Evolutionary conservation across 306 rosid genomes (phyloP).

Genomic region (Pterocarpus santalinus): DNA sequence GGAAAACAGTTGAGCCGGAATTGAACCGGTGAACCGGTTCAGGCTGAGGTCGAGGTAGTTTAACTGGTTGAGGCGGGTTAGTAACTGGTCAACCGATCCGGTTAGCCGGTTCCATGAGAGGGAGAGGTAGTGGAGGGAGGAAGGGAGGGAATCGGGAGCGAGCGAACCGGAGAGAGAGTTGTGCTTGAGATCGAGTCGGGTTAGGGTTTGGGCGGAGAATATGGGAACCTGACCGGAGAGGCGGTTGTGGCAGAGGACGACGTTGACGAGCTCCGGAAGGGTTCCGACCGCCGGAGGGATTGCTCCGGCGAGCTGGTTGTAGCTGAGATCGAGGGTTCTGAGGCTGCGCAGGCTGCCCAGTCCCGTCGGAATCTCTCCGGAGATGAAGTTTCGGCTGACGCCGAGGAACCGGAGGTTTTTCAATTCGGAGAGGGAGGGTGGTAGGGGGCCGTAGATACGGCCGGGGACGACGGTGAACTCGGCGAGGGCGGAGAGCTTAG

Average conservation of each 20-base stretch:
- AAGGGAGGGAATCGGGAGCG: slow-evolving; percentile 67
- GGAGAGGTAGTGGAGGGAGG: slow-evolving; percentile 81
- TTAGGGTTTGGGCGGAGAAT: slow-evolving; percentile 57
- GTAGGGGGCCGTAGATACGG: slow-evolving; percentile 75
- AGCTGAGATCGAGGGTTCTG: slow-evolving; percentile 85
- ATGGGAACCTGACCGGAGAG: slow-evolving; percentile 80
- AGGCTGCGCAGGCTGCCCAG: slow-evolving; percentile 60
- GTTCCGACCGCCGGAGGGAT: slow-evolving; percentile 75
- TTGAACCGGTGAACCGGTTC: slow-evolving; percentile 78
- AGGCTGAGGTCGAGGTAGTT: slow-evolving; percentile 82
- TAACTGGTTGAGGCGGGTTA: slow-evolving; percentile 65
- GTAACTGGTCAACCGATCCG: slow-evolving; percentile 70
- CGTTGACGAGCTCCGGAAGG: slow-evolving; percentile 66
- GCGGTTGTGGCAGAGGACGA: slow-evolving; percentile 83
- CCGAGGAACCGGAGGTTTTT: slow-evolving; percentile 86
- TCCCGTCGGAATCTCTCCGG: slow-evolving; percentile 73
- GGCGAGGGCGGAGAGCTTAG: slow-evolving; percentile 72
- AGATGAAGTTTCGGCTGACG: slow-evolving; percentile 82
- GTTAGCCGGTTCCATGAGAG: slow-evolving; percentile 78
- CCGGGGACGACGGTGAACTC: slow-evolving; percentile 91
- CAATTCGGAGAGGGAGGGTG: slow-evolving; percentile 61
- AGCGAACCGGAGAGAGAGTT: slow-evolving; percentile 81
- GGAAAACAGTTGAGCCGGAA: slow-evolving; percentile 76
- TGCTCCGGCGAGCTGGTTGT: slow-evolving; percentile 72
- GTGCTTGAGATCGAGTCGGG: slow-evolving; percentile 88